These are phyloP conservation scores for Aspergillus nomiae DNA, from an alignment of 2,329 filamentous ascomycete species.

Conservation along the genomic window DNA sequence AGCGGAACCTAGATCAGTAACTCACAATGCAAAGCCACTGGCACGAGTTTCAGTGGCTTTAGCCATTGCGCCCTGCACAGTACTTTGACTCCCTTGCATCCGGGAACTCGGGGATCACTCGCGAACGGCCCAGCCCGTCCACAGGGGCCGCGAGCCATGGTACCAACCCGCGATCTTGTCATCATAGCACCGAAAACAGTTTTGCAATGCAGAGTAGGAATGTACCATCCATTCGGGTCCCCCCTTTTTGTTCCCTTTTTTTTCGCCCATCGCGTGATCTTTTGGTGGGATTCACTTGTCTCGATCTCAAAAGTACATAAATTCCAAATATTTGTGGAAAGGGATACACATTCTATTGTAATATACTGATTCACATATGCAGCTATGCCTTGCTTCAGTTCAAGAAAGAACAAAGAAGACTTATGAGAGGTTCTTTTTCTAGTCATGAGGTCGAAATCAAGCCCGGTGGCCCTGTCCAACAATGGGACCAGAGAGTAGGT, in stretches of 20 bases:
- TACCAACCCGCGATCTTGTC: background rate
- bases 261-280: background rate
- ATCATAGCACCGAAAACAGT: background rate
- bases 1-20: background rate
- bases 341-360: background rate
- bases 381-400: conserved; percentile 2
- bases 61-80: background rate
- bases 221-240: background rate
- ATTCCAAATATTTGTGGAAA: background rate
- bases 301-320: background rate
- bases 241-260: background rate
- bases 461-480: background rate
- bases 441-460: background rate
- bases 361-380: background rate
- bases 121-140: conserved; percentile 22
- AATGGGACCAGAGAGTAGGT: background rate
- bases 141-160: conserved; percentile 8
- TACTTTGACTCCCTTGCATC: conserved; percentile 15
- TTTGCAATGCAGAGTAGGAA: background rate
- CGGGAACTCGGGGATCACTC: conserved; percentile 5
- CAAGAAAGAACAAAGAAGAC: background rate
- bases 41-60: background rate
- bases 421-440: background rate
- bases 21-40: background rate
- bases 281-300: background rate